These are phyloP conservation scores for Andrographis paniculata DNA, from an alignment of 305 asterid genomes.

Conservation along the genomic window DNA sequence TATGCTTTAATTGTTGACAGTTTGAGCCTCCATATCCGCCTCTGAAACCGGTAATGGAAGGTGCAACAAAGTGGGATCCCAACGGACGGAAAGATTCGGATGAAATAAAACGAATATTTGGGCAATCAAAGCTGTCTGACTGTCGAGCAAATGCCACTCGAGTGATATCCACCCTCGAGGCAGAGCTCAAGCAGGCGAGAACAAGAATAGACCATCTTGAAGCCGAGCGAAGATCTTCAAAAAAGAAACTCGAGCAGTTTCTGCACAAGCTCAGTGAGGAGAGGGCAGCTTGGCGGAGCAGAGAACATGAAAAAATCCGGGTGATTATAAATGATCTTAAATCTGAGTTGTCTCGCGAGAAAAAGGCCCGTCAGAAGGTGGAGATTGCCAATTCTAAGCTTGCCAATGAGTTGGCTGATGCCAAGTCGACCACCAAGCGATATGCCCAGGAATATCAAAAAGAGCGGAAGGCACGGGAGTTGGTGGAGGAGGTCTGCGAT, in stretches of 20 bases:
- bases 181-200: constrained; percentile 74
- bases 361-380: constrained; percentile 64
- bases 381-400: constrained; percentile 84
- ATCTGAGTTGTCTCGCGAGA: constrained; percentile 59
- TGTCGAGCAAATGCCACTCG: constrained; percentile 32
- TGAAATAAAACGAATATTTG: constrained; percentile 33
- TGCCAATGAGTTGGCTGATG: constrained; percentile 60
- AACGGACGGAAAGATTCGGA: constrained; percentile 44
- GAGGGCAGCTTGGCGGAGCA: constrained; percentile 70
- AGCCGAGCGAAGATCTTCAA: constrained; percentile 61
- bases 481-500: constrained; percentile 94
- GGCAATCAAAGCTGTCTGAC: constrained; percentile 32
- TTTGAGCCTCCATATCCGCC: constrained; percentile 42
- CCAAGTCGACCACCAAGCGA: constrained; percentile 66
- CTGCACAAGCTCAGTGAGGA: constrained; percentile 81
- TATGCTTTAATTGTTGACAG: constrained; percentile 19
- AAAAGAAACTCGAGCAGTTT: constrained; percentile 87
- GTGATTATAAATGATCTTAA: constrained; percentile 71
- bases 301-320: constrained; percentile 91
- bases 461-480: constrained; percentile 68
- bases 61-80: constrained; percentile 97
- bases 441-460: constrained; percentile 73
- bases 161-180: constrained; percentile 52
- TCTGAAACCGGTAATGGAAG: constrained; percentile 72
- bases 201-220: constrained; percentile 69